phyloP scores from a whole-genome alignment of 2,329 filamentous ascomycete species.

The Colletotrichum spaethianum region DNA sequence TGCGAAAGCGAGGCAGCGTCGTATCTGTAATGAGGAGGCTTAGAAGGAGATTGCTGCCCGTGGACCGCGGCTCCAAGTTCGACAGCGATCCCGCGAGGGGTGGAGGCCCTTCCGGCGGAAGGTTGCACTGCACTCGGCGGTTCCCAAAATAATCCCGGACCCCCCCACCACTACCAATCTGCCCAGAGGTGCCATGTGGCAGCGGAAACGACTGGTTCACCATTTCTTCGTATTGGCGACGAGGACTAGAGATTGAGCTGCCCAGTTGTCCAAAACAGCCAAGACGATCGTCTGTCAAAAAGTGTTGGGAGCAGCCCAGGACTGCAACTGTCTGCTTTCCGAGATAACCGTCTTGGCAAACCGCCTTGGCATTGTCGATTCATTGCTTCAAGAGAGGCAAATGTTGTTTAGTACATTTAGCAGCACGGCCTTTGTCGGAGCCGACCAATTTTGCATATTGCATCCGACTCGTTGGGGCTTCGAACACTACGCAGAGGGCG shows the following conservation, averaged over 20 bases:
- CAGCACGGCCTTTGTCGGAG: too few relatives aligned
- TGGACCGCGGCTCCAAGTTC: neutral
- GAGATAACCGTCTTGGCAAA: constrained; percentile 35
- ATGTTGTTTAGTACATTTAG: neutral
- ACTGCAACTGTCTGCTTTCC: constrained; percentile 10
- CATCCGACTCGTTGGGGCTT: neutral
- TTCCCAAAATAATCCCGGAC: neutral
- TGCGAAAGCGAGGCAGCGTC: constrained; percentile 1
- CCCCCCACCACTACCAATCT: neutral
- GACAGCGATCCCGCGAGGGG: neutral
- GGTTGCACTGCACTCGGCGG: neutral
- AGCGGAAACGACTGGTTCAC: neutral
- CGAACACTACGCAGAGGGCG: neutral
- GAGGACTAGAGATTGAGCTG: neutral
- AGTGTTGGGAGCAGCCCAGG: constrained; percentile 23
- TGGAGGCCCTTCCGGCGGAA: neutral
- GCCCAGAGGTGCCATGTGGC: neutral
- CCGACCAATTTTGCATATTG: neutral
- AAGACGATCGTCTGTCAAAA: constrained; percentile 21
- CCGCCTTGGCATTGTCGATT: constrained; percentile 20
- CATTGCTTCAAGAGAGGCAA: neutral
- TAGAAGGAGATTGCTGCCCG: constrained; percentile 2
- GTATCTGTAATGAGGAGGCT: neutral
- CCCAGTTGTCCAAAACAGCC: neutral
- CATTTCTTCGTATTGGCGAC: neutral